Evolutionary conservation across 1,284 basidiomycete genomes (phyloP).

Genomic region (Melampsora larici-populina): DNA sequence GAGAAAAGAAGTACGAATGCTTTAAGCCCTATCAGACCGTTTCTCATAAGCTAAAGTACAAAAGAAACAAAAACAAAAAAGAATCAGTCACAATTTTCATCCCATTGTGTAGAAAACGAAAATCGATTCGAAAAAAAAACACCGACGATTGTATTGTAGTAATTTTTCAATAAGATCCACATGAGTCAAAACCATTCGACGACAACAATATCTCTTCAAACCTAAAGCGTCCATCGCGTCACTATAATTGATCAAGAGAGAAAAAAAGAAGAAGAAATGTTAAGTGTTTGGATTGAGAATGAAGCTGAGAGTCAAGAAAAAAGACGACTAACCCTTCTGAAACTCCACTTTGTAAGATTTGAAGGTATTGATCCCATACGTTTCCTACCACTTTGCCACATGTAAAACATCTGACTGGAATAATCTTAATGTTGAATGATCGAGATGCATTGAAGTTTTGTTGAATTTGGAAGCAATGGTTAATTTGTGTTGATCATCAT

Average conservation of each 20-base stretch:
- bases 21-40: not conserved
- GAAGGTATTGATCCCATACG: conserved; percentile 35
- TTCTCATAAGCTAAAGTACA: not conserved
- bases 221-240: conserved; percentile 88
- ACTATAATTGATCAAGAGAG: conserved; percentile 56
- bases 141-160: conserved; percentile 90
- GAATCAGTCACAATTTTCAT: not conserved
- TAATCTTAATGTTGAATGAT: conserved; percentile 61
- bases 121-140: not conserved
- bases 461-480: too few relatives aligned
- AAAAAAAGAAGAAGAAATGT: not conserved
- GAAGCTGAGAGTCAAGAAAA: not conserved
- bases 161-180: conserved; percentile 96
- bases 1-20: too few relatives aligned
- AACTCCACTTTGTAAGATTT: conserved; percentile 41
- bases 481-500: too few relatives aligned
- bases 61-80: not conserved
- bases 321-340: conserved; percentile 26
- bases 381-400: conserved; percentile 83
- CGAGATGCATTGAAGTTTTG: too few relatives aligned
- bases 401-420: conserved; percentile 81
- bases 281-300: not conserved
- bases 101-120: not conserved
- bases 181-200: conserved; percentile 95
- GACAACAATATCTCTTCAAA: conserved; percentile 90